Evolutionary conservation across 257 asterid genomes (phyloP), one percentile per base, ranked within the genome.

Genomic region (Ajuga chamaepitys): DNA sequence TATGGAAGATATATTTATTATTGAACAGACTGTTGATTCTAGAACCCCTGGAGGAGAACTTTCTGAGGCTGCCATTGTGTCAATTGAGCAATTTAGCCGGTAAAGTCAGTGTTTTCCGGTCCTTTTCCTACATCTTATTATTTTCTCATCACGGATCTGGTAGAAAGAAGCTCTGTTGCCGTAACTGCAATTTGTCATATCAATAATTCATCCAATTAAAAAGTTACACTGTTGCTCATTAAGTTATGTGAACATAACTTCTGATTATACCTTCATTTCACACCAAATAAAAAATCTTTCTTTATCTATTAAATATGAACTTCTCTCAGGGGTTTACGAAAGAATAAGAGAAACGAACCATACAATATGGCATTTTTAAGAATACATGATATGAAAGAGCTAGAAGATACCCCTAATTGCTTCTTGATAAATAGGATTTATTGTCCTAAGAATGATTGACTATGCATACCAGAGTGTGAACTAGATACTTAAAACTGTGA

Each of bases 81-180:
- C 97, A 70, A 81, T 94, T 21, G 99, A 94, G 86, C 97, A 90
- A 79, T 94, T 94, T 77, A 85, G 97, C 95, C 79, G 96, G 99
- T 94, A 86, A 71, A 68, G 70, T 40, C 46, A 9, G 32, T 55
- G 42, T 14, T 13, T 30, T 13, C 14, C 41, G 1, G 21, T 1
- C 17, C 7, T 20, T 12, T 24, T 52, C 12, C 9, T 22, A 9
- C 12, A 24, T 52, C 25, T 28, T 52, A 3, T 1, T 42, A 12
- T 9, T 13, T 42, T 2, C 2, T 42, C 2, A 12, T 3, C 48
- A 42, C 6, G n/a, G 14, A 12, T 40, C 46, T 9, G 46, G 47
- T 38, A 41, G 47, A 47, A 52, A 8, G 25, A 51, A 13, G 46
- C 4, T 28, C 28, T 14, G 58, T 26, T 28, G 35, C 18, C 45